Evolutionary conservation across 495 filamentous ascomycete species (phyloP), one percentile per base, ranked within the genome.

Genomic region (Oleoguttula mirabilis): DNA sequence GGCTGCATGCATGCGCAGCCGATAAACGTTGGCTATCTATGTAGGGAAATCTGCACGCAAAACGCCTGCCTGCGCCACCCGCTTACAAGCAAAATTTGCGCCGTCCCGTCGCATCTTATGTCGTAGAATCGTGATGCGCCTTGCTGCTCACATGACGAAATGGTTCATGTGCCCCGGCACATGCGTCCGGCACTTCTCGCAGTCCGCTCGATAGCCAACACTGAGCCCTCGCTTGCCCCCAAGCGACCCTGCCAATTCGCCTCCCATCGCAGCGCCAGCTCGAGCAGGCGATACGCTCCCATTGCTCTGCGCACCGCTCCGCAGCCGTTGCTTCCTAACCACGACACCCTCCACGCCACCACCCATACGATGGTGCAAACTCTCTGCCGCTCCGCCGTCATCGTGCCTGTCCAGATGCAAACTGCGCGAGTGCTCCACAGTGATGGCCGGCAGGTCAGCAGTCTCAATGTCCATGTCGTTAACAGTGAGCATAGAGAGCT

Each of bases 141-240:
- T 21, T 10, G 19, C 4, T 24, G 10, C 8, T 10, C 21, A 45
- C 7, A 21, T 39, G 14, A 48, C 36, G 31, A 88, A 86, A 60
- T 94, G 86, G 52, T 79, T 87, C 52, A 87, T 88, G 59, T 94
- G 86, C 0, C 86, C 85, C 0, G 84, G 85, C 21, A 88, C 79
- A 59, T 76, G 80, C 51, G 67, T 67, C 37, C 69, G 71, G 59
- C 86, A 94, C 62, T 88, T 88, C 40, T 87, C 83, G 60, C 86
- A 94, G 59, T 88, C 83, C 10, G 79, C 75, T 30, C 84, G 69
- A 61, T 80, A 90, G 15, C 86, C 86, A 77, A 94, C 87, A 47
- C 75, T 78, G 53, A 92, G 76, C 21, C 71, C 69, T 49, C 71
- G 70, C 60, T 77, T 86, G 65, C 75, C 68, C 41, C 55, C 74